phyloP scores from a whole-genome alignment of 257 asterid genomes.

The Lithospermum erythrorhizon region DNA sequence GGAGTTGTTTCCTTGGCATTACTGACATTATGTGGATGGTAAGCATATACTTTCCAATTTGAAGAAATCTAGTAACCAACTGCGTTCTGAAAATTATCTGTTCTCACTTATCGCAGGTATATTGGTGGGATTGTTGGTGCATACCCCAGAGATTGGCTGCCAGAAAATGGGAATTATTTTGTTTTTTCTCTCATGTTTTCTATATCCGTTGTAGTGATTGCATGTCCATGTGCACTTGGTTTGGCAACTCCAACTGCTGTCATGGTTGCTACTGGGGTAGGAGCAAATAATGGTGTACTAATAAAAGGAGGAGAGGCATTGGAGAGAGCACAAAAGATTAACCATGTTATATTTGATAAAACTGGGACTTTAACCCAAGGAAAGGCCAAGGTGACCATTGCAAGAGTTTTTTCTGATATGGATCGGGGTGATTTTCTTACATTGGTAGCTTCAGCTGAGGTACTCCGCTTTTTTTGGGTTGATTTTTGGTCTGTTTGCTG shows the following conservation, averaged over 20 bases:
- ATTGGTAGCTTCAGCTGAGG: constrained; percentile 98
- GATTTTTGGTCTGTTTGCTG: neutral
- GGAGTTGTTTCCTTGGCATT: constrained; percentile 56
- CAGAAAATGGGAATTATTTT: constrained; percentile 68
- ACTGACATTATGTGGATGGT: constrained; percentile 85
- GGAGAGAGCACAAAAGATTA: constrained; percentile 87
- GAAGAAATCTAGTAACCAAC: neutral
- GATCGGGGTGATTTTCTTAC: constrained; percentile 93
- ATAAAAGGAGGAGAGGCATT: constrained; percentile 98
- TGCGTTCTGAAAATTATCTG: neutral
- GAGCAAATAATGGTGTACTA: constrained; percentile 95
- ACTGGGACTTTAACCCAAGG: constrained; percentile 99
- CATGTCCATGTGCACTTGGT: constrained; percentile 99
- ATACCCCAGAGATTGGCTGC: constrained; percentile 80
- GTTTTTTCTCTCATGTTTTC: constrained; percentile 96
- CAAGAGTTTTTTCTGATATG: constrained; percentile 76
- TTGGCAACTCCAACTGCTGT: constrained; percentile 99
- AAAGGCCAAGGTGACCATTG: constrained; percentile 75
- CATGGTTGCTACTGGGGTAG: constrained; percentile 99
- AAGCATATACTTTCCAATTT: constrained; percentile 19
- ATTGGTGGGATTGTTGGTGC: constrained; percentile 72
- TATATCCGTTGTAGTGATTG: constrained; percentile 86
- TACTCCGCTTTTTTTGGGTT: constrained; percentile 13
- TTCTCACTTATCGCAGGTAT: constrained; percentile 41
- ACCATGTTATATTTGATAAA: constrained; percentile 80